These are phyloP conservation scores for Xanthoconium separans DNA, from an alignment of 1,284 basidiomycete genomes.

Conservation along the genomic window DNA sequence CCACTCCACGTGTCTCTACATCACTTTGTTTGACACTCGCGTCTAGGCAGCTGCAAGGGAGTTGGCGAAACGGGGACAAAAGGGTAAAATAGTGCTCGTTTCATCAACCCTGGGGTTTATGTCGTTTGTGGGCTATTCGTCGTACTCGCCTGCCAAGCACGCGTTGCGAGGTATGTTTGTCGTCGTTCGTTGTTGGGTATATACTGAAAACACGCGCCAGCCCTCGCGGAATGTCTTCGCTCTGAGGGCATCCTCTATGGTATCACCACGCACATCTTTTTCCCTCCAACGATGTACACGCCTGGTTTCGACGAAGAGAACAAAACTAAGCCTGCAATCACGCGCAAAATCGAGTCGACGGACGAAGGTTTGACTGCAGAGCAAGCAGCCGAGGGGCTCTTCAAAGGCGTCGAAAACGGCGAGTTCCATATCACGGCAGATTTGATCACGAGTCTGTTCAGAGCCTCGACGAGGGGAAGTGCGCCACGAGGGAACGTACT, in stretches of 20 bases:
- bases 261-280: constrained; percentile 83
- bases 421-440: constrained; percentile 79
- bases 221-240: constrained; percentile 83
- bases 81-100: constrained; percentile 78
- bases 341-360: constrained; percentile 77
- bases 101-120: constrained; percentile 83
- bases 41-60: constrained; percentile 65
- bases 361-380: constrained; percentile 73
- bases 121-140: constrained; percentile 80
- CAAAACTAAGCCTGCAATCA: constrained; percentile 78
- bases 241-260: constrained; percentile 81
- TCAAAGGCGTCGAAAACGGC: constrained; percentile 73
- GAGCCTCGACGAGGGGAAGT: constrained; percentile 66
- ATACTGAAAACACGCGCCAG: constrained; percentile 38
- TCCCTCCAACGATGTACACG: constrained; percentile 83
- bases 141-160: constrained; percentile 88
- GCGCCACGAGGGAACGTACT: constrained; percentile 45
- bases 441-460: constrained; percentile 67
- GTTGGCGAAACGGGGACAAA: constrained; percentile 61
- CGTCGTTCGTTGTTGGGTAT: neutral
- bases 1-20: neutral
- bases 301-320: constrained; percentile 84
- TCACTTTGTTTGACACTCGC: neutral
- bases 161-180: constrained; percentile 73
- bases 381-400: constrained; percentile 59